Evolutionary conservation across 2,329 filamentous ascomycete species (phyloP).

Genomic region (Cylindrodendrum hubeiense): DNA sequence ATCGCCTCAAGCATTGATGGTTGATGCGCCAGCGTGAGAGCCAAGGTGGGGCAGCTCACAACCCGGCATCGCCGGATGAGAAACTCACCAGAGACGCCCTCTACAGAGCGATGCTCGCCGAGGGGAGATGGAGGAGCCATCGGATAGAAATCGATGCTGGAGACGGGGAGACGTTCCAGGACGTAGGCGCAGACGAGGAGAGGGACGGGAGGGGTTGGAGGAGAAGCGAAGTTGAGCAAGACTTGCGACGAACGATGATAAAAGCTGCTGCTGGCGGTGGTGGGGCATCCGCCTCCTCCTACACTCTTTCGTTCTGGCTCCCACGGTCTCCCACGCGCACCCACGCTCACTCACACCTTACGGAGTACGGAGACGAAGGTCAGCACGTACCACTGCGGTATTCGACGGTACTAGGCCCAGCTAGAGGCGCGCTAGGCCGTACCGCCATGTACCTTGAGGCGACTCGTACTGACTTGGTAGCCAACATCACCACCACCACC

Average conservation of each 20-base stretch:
- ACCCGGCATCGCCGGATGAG: conserved; percentile 41
- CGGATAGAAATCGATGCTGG: conserved; percentile 24
- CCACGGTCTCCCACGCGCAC: conserved; percentile 4
- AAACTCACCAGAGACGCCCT: conserved; percentile 42
- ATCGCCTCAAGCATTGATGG: conserved; percentile 21
- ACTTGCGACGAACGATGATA: conserved; percentile 46
- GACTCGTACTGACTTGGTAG: conserved; percentile 1
- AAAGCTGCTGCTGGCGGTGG: conserved; percentile 40
- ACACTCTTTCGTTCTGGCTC: conserved; percentile 14
- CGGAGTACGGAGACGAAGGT: conserved; percentile 14
- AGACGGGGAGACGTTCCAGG: conserved; percentile 26
- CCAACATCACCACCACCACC: conserved; percentile 2
- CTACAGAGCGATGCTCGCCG: conserved; percentile 33
- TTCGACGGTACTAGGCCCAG: conserved; percentile 3
- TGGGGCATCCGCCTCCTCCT: conserved; percentile 39
- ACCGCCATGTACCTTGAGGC: conserved; percentile 9
- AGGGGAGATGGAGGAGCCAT: conserved; percentile 39
- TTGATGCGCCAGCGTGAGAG: conserved; percentile 23
- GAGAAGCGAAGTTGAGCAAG: conserved; percentile 38
- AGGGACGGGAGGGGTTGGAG: conserved; percentile 32
- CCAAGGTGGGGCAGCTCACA: conserved; percentile 43
- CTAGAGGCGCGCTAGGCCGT: conserved; percentile 16
- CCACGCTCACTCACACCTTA: conserved; percentile 3
- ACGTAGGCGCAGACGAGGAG: conserved; percentile 24
- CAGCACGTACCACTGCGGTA: conserved; percentile 22